Base-by-base conservation (phyloP, 495 filamentous ascomycete genomes). In the Penicillium samsonianum region DNA sequence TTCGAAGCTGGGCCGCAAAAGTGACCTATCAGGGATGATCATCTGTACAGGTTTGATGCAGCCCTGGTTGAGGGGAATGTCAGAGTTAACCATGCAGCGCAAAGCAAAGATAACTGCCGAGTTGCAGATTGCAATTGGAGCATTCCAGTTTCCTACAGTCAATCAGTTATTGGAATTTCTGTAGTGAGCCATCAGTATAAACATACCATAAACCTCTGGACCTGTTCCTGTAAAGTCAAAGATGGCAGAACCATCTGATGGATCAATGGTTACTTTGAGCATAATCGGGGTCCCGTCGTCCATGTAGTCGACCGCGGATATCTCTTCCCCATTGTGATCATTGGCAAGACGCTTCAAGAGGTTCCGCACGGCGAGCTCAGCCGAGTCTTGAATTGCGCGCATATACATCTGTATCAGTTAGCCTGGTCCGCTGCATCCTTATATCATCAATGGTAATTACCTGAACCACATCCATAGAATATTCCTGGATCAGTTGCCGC, bases 41-140 rank as follows among this genome's bases (percentile, higher is more conserved):
- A 98, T 85, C 38, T 82, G 79, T 65, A 98, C 87, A 6, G 93
- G 92, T 53, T 83, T 85, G 2, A 97, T 76, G 63, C 93, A 97
- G 59, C 92, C 92, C 74, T 97, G 92, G 73, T 97, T 97, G 7
- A 97, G 81, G 1, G 92, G 92, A 35, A 97, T 96, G 67, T 96
- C 91, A 65, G 92, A 84, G 0, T 80, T 85, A 55, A 97, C 92
- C 54, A 97, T 83, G 66, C 84, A 91, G 23, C 92, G 89, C 12
- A 96, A 80, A 63, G 60, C 53, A 28, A 58, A 62, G 67, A 96
- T 96, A 65, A 96, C 92, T 37, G 92, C 92, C 37, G 84, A 89
- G 70, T 91, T 91, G 3, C 90, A 92, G 44, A 96, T 87, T 19
- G 92, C 91, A 78, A 90, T 81, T 8, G 92, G 92, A 8, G 92